Evolutionary conservation across 2,329 filamentous ascomycete genomes (phyloP).

Genomic region (Xylariaceae sp.): DNA sequence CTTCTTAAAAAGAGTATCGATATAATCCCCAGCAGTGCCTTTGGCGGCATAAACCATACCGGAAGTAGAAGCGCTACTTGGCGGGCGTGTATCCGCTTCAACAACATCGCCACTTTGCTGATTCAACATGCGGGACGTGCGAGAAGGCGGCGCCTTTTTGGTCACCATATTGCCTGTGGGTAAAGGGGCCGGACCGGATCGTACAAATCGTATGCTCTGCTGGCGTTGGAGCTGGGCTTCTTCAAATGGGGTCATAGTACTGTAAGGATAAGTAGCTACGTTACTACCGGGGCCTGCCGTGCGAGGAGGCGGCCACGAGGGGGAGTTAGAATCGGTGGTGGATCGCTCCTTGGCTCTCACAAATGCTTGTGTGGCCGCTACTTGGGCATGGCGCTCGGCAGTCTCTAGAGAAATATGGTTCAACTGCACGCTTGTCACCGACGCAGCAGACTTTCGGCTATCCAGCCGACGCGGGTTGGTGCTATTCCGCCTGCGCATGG

Average conservation of each 20-base stretch:
- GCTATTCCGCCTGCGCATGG: slow-evolving; percentile 48
- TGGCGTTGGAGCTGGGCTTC: slow-evolving; percentile 35
- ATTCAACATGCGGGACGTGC: not conserved
- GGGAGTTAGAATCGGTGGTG: slow-evolving; percentile 28
- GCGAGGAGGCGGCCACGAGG: slow-evolving; percentile 33
- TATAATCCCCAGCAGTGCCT: slow-evolving; percentile 33
- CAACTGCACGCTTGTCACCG: slow-evolving; percentile 41
- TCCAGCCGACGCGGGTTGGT: slow-evolving; percentile 40
- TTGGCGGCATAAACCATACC: slow-evolving; percentile 28
- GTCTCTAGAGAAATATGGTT: slow-evolving; percentile 44
- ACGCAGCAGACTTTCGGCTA: slow-evolving; percentile 50
- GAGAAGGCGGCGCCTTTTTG: slow-evolving; percentile 4
- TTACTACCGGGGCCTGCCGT: slow-evolving; percentile 13
- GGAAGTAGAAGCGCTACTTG: slow-evolving; percentile 21
- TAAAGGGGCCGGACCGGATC: slow-evolving; percentile 8
- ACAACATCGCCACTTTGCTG: not conserved
- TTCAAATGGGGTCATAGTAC: slow-evolving; percentile 17
- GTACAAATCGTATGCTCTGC: slow-evolving; percentile 53
- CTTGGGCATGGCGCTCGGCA: slow-evolving; percentile 54
- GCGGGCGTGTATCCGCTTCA: slow-evolving; percentile 7
- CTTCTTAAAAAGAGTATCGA: slow-evolving; percentile 34
- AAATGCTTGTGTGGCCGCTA: slow-evolving; percentile 58
- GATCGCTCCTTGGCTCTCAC: slow-evolving; percentile 42
- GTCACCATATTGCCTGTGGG: slow-evolving; percentile 1
- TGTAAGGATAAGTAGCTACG: slow-evolving; percentile 12